Percentiles rank a stretch among this genome's conserved stretches.
Evolutionary conservation across 2,329 filamentous ascomycete species (phyloP).

Genomic region (Cercospora sp.): DNA sequence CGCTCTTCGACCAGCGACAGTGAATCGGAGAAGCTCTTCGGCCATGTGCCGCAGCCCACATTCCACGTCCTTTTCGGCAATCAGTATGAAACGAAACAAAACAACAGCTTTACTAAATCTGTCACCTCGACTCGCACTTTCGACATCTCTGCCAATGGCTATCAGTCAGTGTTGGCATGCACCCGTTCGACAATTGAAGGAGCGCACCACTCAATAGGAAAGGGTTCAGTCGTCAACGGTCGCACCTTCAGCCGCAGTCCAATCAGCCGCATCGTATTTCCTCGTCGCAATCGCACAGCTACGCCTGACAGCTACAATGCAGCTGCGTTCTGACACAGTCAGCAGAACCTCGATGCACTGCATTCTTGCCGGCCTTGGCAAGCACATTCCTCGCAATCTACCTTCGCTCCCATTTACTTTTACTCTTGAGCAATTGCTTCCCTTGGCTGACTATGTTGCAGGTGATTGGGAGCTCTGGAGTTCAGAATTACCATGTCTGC

Average conservation of each 20-base stretch:
- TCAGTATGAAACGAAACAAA: slow-evolving; percentile 35
- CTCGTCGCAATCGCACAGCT: neutral
- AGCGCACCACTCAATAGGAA: slow-evolving; percentile 12
- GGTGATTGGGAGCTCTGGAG: neutral
- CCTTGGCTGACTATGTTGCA: neutral
- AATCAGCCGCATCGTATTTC: slow-evolving; percentile 13
- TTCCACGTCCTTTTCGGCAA: slow-evolving; percentile 28
- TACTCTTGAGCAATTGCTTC: neutral
- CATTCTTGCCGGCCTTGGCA: slow-evolving; percentile 14
- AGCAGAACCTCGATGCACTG: slow-evolving; percentile 1
- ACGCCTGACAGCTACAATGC: slow-evolving; percentile 3
- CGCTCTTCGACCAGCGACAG: slow-evolving; percentile 24
- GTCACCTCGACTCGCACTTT: slow-evolving; percentile 26
- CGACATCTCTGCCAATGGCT: slow-evolving; percentile 21
- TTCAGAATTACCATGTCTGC: neutral
- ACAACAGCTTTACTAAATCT: slow-evolving; percentile 29
- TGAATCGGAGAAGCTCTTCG: slow-evolving; percentile 27
- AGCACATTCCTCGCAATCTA: slow-evolving; percentile 6
- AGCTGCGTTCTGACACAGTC: slow-evolving; percentile 2
- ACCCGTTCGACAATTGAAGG: slow-evolving; percentile 9
- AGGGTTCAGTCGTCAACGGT: slow-evolving; percentile 13
- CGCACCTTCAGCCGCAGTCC: slow-evolving; percentile 15
- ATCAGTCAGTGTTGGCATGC: slow-evolving; percentile 8
- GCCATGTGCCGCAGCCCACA: slow-evolving; percentile 20
- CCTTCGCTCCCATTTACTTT: neutral